Base-by-base conservation (phyloP, 345 rosid species). In the Lenwebbia sp. region DNA sequence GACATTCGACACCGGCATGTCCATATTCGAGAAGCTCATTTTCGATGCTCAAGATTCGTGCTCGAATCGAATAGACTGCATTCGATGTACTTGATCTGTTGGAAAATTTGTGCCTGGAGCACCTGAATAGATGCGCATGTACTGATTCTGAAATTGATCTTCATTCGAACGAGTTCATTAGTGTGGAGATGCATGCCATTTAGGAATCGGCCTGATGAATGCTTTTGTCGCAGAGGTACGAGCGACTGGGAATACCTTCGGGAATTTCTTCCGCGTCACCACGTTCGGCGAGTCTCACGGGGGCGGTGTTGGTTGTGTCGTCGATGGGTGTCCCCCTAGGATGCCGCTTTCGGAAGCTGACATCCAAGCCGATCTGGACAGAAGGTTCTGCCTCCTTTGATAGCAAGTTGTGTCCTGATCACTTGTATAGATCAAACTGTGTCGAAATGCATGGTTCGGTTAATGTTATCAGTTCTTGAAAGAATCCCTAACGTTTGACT, bases 241-340 rank as follows among this genome's bases (percentile, higher is more conserved):
- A 88, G 99, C 99, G 10, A 89, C 93, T 55, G 99, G 98, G 65
- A 97, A 95, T 74, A 89, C 98, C 6, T 96, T 89, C 85, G 98
- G 99, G 40, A 94, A 87, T 87, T 88, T 94, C 84, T 97, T 97
- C 85, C 93, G 95, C 55, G 98, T 97, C 56, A 91, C 98, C 21
- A 97, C 99, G 6, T 95, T 93, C 83, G 99, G 99, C 75, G 98
- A 96, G 89, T 97, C 99, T 84, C 99, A 97, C 84, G 99, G 99
- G 83, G 99, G 99, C 5, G 98, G 98, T 83, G 98, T 97, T 87
- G 99, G 99, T 83, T 96, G 99, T 90, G 90, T 91, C 13, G 89
- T 97, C 54, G 99, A 97, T 65, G 99, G 99, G n/a, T 96, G 98
- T 87, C 99, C 99, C 86, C 98, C 99, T 23, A 89, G 96, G 53